Conservation (phyloP, 2,329 filamentous ascomycete species). For the Hypoxylon sp. region DNA sequence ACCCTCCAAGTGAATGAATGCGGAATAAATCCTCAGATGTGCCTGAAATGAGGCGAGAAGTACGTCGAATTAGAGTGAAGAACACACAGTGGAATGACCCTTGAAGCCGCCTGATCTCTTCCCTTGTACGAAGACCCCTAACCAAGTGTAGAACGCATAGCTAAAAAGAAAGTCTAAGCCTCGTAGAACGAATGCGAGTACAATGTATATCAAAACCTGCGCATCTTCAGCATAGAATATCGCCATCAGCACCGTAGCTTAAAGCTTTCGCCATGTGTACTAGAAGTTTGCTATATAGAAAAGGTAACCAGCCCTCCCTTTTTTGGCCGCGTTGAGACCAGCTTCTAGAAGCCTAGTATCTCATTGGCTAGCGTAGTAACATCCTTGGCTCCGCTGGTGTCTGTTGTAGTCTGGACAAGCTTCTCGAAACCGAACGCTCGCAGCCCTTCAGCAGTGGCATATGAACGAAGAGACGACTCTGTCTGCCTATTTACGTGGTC, state of each 20-base stretch:
- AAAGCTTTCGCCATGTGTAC: not conserved
- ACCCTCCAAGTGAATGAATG: not conserved
- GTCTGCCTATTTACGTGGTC: constrained; percentile 65
- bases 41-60: not conserved
- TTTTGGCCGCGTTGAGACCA: not conserved
- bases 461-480: constrained; percentile 56
- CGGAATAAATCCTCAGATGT: not conserved
- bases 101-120: not conserved
- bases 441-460: constrained; percentile 55
- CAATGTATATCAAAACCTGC: not conserved
- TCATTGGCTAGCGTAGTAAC: constrained; percentile 61
- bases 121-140: not conserved
- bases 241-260: not conserved
- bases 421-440: constrained; percentile 64
- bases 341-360: constrained; percentile 59
- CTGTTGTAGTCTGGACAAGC: constrained; percentile 51
- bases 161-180: not conserved
- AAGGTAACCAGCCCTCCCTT: not conserved
- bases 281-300: too few relatives aligned
- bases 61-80: not conserved
- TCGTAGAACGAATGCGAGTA: not conserved
- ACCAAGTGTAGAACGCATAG: not conserved
- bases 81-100: not conserved
- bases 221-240: not conserved
- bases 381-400: constrained; percentile 56